Conservation (phyloP, 495 filamentous ascomycete genomes). For the Hyaloscypha variabilis region DNA sequence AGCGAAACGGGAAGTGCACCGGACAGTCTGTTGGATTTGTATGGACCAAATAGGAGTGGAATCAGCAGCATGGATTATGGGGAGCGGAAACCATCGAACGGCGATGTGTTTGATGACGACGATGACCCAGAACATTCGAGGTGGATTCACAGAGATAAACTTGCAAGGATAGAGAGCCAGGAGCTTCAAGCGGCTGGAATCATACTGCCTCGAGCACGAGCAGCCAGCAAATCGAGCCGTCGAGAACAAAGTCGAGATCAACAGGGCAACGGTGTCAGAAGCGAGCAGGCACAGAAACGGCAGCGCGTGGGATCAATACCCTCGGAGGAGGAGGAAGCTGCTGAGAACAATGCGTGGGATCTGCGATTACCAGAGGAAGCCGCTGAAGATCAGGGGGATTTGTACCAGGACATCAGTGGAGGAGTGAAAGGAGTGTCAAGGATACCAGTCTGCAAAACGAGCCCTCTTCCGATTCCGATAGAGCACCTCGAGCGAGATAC, state of each 20-base stretch:
- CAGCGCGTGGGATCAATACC: constrained; percentile 49
- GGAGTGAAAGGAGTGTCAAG: constrained; percentile 57
- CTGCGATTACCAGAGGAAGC: constrained; percentile 81
- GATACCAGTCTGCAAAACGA: constrained; percentile 81
- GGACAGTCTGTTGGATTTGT: constrained; percentile 59
- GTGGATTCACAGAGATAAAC: constrained; percentile 97
- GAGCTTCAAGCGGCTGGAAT: constrained; percentile 90
- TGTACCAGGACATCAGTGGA: constrained; percentile 42
- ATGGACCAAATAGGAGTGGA: constrained; percentile 38
- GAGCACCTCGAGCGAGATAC: constrained; percentile 73
- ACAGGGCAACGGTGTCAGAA: constrained; percentile 37
- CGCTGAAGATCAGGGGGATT: constrained; percentile 60
- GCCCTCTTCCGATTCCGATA: constrained; percentile 73
- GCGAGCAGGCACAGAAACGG: constrained; percentile 42
- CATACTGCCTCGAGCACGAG: constrained; percentile 63
- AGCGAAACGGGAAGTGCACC: constrained; percentile 58
- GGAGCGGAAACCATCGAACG: constrained; percentile 28
- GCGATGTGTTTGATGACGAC: constrained; percentile 23
- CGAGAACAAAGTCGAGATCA: constrained; percentile 57
- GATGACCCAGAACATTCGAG: constrained; percentile 61
- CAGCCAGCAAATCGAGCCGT: constrained; percentile 59
- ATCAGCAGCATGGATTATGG: constrained; percentile 38
- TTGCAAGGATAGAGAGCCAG: constrained; percentile 89
- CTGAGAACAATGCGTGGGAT: constrained; percentile 56
- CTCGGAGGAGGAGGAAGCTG: constrained; percentile 43